A percentile compares a stretch with the other conserved stretches of the same genome.
Evolutionary conservation across 2,329 filamentous ascomycete genomes (phyloP).

Genomic region (Acephala macrosclerotiorum): DNA sequence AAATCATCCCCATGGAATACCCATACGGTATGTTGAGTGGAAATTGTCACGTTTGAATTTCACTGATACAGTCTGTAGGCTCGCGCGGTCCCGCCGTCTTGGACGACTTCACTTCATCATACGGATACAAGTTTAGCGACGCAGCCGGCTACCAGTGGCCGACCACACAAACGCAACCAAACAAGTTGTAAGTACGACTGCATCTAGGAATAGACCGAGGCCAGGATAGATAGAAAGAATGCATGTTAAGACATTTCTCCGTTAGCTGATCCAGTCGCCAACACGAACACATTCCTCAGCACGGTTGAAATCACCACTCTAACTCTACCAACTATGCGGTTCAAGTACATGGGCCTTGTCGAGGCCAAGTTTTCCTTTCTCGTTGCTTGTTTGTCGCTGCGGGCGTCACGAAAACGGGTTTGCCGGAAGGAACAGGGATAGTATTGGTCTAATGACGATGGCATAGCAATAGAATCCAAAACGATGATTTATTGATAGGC

Average conservation of each 20-base stretch:
- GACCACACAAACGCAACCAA: conserved; percentile 74
- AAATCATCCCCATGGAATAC: conserved; percentile 99
- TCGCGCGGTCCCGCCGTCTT: conserved; percentile 95
- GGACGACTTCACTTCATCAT: conserved; percentile 97
- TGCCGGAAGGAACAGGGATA: conserved; percentile 6
- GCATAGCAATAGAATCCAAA: not conserved
- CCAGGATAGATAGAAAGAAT: conserved; percentile 33
- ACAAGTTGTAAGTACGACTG: conserved; percentile 76
- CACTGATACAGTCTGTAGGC: conserved; percentile 59
- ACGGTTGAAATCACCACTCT: not conserved
- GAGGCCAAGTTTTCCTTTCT: conserved; percentile 9
- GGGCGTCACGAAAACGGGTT: conserved; percentile 22
- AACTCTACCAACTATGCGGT: not conserved
- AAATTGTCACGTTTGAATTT: not conserved
- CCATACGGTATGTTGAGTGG: conserved; percentile 76
- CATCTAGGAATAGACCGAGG: conserved; percentile 25
- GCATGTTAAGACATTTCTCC: conserved; percentile 20
- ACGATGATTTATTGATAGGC: not conserved
- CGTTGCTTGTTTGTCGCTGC: conserved; percentile 14
- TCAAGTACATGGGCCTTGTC: not conserved
- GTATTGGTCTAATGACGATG: not conserved
- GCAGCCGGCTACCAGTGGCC: conserved; percentile 96
- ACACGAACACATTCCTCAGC: not conserved
- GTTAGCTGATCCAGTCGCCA: conserved; percentile 11
- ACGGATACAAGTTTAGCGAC: conserved; percentile 97